These are phyloP conservation scores for Tetrahymena thermophila DNA, from an alignment of 73 alveolate species.

Conservation along the genomic window DNA sequence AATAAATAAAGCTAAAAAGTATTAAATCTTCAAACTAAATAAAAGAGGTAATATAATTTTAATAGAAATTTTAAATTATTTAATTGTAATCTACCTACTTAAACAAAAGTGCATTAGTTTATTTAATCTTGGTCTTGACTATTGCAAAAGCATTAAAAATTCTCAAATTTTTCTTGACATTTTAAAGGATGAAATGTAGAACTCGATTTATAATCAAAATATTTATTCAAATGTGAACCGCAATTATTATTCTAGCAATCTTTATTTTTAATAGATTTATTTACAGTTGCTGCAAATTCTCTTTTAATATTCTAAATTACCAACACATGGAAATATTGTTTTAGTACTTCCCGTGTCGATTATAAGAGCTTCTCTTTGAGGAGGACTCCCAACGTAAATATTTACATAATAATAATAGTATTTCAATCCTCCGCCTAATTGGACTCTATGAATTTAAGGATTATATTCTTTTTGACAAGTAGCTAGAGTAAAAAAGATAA, in stretches of 20 bases:
- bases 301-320: not conserved
- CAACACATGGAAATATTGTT: not conserved
- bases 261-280: not conserved
- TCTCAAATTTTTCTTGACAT: not conserved
- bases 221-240: not conserved
- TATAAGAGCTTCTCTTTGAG: not conserved
- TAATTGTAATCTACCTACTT: not conserved
- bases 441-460: not conserved
- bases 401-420: not conserved
- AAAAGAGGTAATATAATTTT: not conserved
- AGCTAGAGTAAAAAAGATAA: not conserved
- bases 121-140: not conserved
- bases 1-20: too few species aligned
- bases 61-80: not conserved
- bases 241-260: not conserved
- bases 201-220: not conserved
- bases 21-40: not conserved
- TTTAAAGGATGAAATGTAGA: not conserved
- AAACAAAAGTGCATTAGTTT: not conserved
- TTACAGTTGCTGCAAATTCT: not conserved
- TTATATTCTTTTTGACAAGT: not conserved
- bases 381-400: not conserved
- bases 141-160: not conserved
- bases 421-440: not conserved
- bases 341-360: not conserved